Base-by-base conservation (phyloP, 768 basidiomycete genomes). In the Daedalea quercina region DNA sequence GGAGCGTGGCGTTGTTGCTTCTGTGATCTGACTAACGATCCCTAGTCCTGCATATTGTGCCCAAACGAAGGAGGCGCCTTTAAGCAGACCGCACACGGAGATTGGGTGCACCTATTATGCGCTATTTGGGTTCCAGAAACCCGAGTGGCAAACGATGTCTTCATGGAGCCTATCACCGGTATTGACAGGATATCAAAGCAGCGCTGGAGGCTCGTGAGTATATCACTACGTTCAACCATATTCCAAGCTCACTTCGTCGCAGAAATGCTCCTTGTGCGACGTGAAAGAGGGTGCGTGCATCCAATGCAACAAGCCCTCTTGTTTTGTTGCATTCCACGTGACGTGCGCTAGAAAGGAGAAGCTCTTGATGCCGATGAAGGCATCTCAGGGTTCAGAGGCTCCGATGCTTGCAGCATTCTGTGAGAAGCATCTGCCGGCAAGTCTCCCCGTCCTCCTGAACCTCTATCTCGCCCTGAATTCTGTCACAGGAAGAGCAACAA, bases 111-210 rank as follows among this genome's bases (percentile, higher is more conserved):
- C 67, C 75, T 99, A 0, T 77, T 98, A 0, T 99, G 96, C 62
- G 93, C 95, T 3, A 94, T 99, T 50, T 99, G 93, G 92, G 84
- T 97, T 2, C 94, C 95, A 0, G 95, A 98, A 66, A 90, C 92
- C 13, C 80, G 85, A 22, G 90, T 97, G 1, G 85, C 85, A 19
- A 98, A 98, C 66, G 87, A 93, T 41, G 87, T 93, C 11, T 96
- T 97, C 65, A 98, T 98, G 96, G 96, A 99, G 63, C 96, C 96
- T 11, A 84, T 99, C 25, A 90, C 91, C 2, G 91, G 90, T 3
- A 78, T 92, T 0, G 91, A 97, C 47, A 80, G 75, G 56, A 88
- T 99, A 44, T 82, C 87, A 1, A 97, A 94, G 65, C 84, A 83
- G 60, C 77, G 95, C 9, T 97, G 94, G 95, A 96, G 87, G 68